Evolutionary conservation across 768 basidiomycete genomes (phyloP).

Genomic region (Mycena sanguinolenta): DNA sequence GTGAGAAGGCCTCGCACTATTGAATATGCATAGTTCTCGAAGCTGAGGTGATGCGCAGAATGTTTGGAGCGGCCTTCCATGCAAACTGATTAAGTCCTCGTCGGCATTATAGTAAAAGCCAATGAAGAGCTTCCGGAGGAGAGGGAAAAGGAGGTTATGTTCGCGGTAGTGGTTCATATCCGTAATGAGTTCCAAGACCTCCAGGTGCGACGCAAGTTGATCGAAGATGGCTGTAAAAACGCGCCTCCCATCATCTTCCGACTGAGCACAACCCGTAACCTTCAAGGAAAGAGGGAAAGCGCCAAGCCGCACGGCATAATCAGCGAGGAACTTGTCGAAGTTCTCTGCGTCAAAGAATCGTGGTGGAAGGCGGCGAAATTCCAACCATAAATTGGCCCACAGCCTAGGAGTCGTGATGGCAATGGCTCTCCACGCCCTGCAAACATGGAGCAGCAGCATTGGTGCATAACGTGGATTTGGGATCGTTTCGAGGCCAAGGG

Average conservation of each 20-base stretch:
- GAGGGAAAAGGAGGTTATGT: not conserved
- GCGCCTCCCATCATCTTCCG: not conserved
- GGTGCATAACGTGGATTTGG: not conserved
- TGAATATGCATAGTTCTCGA: too few species aligned
- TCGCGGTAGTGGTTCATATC: not conserved
- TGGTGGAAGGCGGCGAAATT: not conserved
- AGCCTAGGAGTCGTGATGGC: slow-evolving; percentile 9
- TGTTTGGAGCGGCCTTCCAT: too few species aligned
- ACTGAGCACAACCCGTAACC: not conserved
- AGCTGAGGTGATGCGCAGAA: not conserved
- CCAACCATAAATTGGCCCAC: not conserved
- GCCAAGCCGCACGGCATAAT: not conserved
- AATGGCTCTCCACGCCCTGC: slow-evolving; percentile 13
- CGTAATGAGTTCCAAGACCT: not conserved
- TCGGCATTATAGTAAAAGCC: not conserved
- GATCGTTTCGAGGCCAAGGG: not conserved
- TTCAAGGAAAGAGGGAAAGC: not conserved
- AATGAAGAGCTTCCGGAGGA: not conserved
- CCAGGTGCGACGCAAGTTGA: not conserved
- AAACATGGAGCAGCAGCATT: slow-evolving; percentile 7
- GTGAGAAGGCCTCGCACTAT: too few species aligned
- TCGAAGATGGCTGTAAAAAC: not conserved
- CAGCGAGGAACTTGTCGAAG: not conserved
- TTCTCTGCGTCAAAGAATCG: not conserved
- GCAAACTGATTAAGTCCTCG: too few species aligned